phyloP scores from a whole-genome alignment of 257 asterid genomes.

The Capsicum rhomboideum region DNA sequence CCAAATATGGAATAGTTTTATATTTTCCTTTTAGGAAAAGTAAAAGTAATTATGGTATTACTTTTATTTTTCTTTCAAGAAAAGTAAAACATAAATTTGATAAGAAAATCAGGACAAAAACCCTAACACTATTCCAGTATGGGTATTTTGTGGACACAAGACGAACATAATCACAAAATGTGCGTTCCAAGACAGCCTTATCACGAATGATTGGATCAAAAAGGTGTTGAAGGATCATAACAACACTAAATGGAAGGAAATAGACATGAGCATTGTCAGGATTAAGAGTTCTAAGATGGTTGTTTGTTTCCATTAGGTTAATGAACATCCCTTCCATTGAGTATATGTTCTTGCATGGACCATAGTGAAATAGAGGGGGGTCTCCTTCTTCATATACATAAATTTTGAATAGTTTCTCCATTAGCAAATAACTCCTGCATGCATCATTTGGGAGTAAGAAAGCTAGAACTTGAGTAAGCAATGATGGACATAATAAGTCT shows the following conservation, averaged over 20 bases:
- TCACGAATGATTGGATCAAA: conserved; percentile 49
- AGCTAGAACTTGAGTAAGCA: too few species aligned
- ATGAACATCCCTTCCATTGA: conserved; percentile 58
- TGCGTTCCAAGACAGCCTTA: conserved; percentile 49
- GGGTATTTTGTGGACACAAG: conserved; percentile 39
- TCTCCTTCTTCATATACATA: conserved; percentile 62
- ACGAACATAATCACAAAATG: conserved; percentile 35
- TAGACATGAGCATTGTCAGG: conserved; percentile 56
- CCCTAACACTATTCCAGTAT: too few species aligned
- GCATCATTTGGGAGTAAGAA: too few species aligned
- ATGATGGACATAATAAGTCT: too few species aligned
- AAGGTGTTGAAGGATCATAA: conserved; percentile 45
- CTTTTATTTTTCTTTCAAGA: too few species aligned
- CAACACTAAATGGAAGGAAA: conserved; percentile 70
- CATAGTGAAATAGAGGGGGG: conserved; percentile 54
- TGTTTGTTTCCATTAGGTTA: conserved; percentile 28
- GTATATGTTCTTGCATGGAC: conserved; percentile 47
- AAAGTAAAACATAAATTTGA: too few species aligned
- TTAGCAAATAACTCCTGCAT: conserved; percentile 56
- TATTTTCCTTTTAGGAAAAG: too few species aligned
- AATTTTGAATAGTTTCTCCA: conserved; percentile 51
- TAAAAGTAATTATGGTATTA: too few species aligned
- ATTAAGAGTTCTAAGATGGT: conserved; percentile 23
- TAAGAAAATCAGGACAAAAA: too few species aligned
- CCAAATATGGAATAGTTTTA: too few species aligned